These are phyloP conservation scores for Tuber indicum DNA, from an alignment of 495 filamentous ascomycete species.

Conservation along the genomic window DNA sequence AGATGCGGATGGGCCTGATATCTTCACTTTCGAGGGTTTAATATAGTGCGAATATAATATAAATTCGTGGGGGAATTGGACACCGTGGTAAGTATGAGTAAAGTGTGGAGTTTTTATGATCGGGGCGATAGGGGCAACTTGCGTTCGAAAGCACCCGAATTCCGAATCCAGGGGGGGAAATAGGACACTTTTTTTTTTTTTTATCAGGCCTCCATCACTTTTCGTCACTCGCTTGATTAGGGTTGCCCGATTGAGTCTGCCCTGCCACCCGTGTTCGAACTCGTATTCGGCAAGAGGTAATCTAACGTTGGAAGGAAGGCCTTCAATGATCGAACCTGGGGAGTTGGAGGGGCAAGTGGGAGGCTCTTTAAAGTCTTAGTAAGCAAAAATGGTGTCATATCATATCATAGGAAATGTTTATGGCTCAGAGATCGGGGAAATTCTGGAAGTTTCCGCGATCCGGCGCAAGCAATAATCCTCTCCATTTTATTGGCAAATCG, in stretches of 20 bases:
- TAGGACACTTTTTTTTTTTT: not conserved
- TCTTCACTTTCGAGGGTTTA: not conserved
- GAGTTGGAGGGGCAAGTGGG: no score
- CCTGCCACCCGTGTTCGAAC: no score
- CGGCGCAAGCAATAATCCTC: no score
- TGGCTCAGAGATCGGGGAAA: no score
- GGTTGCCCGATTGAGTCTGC: not conserved
- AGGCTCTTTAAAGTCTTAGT: no score
- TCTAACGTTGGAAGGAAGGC: no score
- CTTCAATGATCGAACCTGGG: no score
- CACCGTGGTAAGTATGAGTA: not conserved
- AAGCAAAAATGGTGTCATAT: no score
- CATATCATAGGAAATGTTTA: no score
- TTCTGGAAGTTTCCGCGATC: no score
- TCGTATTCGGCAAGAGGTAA: no score
- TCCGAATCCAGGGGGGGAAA: not conserved
- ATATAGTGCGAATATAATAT: not conserved
- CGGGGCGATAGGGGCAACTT: not conserved
- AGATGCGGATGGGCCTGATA: not conserved
- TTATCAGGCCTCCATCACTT: slow-evolving; percentile 1
- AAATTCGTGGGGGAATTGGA: not conserved
- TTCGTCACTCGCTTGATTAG: not conserved
- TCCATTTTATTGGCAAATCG: no score
- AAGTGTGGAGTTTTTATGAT: not conserved
- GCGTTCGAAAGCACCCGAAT: not conserved